phyloP scores from a whole-genome alignment of 768 basidiomycete genomes.

The Cystobasidium ongulense region DNA sequence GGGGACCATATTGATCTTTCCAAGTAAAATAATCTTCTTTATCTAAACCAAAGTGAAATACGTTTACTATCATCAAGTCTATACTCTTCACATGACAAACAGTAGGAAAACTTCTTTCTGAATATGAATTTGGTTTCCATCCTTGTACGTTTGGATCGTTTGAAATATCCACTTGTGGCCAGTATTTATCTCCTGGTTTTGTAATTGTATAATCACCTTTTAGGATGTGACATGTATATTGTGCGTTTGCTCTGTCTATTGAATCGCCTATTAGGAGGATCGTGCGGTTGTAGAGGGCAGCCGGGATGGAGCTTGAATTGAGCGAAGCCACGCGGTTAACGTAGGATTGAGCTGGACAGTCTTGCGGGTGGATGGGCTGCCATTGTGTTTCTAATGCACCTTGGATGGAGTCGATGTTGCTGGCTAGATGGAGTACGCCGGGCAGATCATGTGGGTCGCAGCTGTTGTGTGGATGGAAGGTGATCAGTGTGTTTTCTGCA shows the following conservation, averaged over 20 bases:
- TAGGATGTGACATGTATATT: constrained; percentile 7
- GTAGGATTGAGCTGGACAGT: not conserved
- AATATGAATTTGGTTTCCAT: constrained; percentile 1
- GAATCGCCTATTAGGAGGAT: constrained; percentile 8
- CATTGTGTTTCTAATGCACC: constrained; percentile 5
- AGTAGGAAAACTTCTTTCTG: not conserved
- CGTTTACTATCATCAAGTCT: constrained; percentile 2
- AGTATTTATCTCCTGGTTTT: not conserved
- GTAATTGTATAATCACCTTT: not conserved
- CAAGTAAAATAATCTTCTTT: constrained; percentile 14
- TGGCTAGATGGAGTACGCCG: not conserved
- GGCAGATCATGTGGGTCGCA: constrained; percentile 24
- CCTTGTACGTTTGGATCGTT: not conserved
- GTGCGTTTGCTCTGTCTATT: constrained; percentile 1
- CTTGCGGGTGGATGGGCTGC: not conserved
- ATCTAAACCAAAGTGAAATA: constrained; percentile 25
- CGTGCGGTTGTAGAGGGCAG: not conserved
- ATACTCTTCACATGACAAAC: not conserved
- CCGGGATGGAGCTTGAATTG: not conserved
- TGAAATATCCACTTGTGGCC: constrained; percentile 10
- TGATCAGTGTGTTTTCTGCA: not conserved
- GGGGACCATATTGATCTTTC: constrained; percentile 23
- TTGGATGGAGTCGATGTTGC: not conserved
- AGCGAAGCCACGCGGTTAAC: not conserved
- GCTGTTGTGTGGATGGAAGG: not conserved